phyloP scores from a whole-genome alignment of 2,329 filamentous ascomycete genomes.

The Trichoderma sp. region DNA sequence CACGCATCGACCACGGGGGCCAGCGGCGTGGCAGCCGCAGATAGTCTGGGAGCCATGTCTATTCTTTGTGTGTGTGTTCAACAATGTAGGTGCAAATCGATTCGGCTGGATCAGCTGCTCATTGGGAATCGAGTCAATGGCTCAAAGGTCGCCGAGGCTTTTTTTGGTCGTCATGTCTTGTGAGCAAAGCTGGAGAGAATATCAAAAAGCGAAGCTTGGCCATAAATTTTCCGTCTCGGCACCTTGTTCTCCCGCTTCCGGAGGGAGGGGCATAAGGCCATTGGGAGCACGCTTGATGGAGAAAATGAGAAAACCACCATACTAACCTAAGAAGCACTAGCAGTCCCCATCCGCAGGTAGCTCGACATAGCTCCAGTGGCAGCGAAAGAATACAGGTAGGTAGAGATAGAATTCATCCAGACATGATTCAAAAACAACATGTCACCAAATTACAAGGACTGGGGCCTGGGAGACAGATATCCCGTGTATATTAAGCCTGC shows the following conservation, averaged over 20 bases:
- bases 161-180: neutral
- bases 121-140: constrained; percentile 13
- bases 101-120: neutral
- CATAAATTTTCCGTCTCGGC: constrained; percentile 11
- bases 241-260: constrained; percentile 5
- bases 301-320: neutral
- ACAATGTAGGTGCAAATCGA: neutral
- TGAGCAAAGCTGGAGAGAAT: neutral
- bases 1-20: constrained; percentile 31
- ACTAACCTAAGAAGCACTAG: neutral
- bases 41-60: constrained; percentile 35
- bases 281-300: neutral
- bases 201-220: constrained; percentile 1
- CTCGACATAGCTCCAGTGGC: neutral
- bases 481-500: neutral
- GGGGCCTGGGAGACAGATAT: neutral
- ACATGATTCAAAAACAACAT: neutral
- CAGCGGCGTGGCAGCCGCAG: constrained; percentile 30
- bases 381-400: neutral
- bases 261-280: neutral
- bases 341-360: neutral
- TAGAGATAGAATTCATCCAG: neutral
- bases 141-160: neutral
- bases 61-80: neutral
- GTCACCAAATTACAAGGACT: neutral